Evolutionary conservation across 768 basidiomycete species (phyloP), one percentile per base, ranked within the genome.

Genomic region (Russula emetica): DNA sequence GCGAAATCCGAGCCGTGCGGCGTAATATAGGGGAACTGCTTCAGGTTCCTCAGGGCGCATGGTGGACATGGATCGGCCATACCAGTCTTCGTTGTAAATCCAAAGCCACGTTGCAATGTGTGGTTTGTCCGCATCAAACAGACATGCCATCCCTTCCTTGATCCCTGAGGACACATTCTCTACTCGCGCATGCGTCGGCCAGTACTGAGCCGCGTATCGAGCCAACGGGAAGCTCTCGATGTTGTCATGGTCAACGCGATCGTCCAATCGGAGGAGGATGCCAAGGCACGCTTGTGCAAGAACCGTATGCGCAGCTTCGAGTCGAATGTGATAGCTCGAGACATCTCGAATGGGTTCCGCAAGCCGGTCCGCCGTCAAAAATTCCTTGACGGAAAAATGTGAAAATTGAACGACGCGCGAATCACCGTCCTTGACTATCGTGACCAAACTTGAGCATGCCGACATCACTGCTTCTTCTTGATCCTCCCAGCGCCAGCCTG

Each of bases 71-170:
- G 52, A 34, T 3, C 16, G 1, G 7, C n/a, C 18, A 0, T 5
- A 0, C 38, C 6, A 1, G 10, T 61, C 42, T 24, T 8, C 13
- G 28, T 60, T 38, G 38, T 61, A 32, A 20, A 54, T 54, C 60
- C 22, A 44, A 34, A 54, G 22, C 60, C 60, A 54, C 18, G 30
- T 28, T 5, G 42, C 5, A 18, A 61, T 54, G 13, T 61, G 60
- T 26, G 60, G 60, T 5, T 45, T 54, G 32, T 61, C 52, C 7
- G 9, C 20, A 28, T 61, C 60, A 24, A 61, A 54, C 5, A 61
- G 60, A 20, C 40, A 34, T 34, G 26, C 11, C 22, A 61, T 28
- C 24, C 24, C 52, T 1, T 36, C 60, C 16, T 54, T 34, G 22
- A 59, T 24, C 8, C 9, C 9, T 5, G 57, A 50, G 18, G 47